Evolutionary conservation across 441 rosid species (phyloP), one percentile per base, ranked within the genome.

Genomic region (Pelargonium australe): DNA sequence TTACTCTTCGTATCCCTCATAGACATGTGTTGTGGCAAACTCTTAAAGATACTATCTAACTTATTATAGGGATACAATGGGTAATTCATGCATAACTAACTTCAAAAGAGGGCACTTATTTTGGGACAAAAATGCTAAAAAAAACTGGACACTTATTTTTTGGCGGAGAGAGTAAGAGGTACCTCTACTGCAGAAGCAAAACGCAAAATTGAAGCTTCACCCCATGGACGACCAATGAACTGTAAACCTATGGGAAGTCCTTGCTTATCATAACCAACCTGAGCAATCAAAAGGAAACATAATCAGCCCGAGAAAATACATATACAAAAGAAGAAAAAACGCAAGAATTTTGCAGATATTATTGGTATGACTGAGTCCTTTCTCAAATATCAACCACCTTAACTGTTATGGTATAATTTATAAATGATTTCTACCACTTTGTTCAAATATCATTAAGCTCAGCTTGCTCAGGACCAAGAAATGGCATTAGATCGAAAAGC

Each of bases 241-340:
- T 92, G 96, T 75, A 92, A 70, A 63, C 97, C 97, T 41, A 92
- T 86, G 0, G 96, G 96, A 70, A 89, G 92, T 69, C 96, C 96
- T 77, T 86, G 83, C 73, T 87, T 89, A 78, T 89, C 96, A 78
- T 89, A 88, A 34, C 97, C 96, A 62, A 92, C 80, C 96, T 92
- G 84, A 65, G 71, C 51, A 65, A 41, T 63, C 55, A 76, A 47
- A 9, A 69, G 34, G 64, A 66, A 10, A 31, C 2, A 64, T 20
- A 44, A 65, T 55, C 19, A 43, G 47, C 25, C 3, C 4, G 8
- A 71, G 10, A 72, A 4, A 20, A 12, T 57, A 66, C n/a, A 10
- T 65, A 31, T 41, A 23, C 1, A 20, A n/a, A 61, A 63, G 23
- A 12, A 12, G 0, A 19, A 16, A 4, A 14, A 13, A n/a, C 8